Evolutionary conservation across 169 alveolate species (phyloP).

Genomic region (Toxoplasma gondii): DNA sequence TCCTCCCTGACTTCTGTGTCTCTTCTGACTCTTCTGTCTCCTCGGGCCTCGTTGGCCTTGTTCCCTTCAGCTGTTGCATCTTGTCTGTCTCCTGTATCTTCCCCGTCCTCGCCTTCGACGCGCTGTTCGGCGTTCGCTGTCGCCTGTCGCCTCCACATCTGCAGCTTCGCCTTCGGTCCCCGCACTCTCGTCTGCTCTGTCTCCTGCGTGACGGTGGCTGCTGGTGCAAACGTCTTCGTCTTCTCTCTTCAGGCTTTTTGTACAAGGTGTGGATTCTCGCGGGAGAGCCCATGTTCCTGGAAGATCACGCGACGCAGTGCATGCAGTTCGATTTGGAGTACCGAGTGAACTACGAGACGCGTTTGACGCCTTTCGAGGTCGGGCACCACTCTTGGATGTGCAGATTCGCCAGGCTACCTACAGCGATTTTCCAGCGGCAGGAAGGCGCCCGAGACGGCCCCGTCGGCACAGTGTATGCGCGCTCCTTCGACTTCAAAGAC

Average conservation of each 20-base stretch:
- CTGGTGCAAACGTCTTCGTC: no score
- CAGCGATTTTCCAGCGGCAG: slow-evolving; percentile 16
- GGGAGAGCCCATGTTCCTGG: slow-evolving; percentile 62
- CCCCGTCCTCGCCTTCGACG: no score
- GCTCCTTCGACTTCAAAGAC: slow-evolving; percentile 44
- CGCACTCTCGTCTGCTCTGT: no score
- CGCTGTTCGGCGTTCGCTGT: no score
- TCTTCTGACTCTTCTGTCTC: background rate
- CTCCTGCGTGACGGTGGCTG: no score
- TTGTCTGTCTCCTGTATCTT: no score
- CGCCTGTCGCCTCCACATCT: no score
- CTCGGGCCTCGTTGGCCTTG: background rate
- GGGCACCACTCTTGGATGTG: slow-evolving; percentile 68
- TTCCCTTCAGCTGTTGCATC: no score
- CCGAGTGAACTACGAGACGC: slow-evolving; percentile 49
- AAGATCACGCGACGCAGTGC: slow-evolving; percentile 59
- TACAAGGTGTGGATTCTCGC: slow-evolving; percentile 57
- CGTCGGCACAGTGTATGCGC: slow-evolving; percentile 35
- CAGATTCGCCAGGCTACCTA: slow-evolving; percentile 60
- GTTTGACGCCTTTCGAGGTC: slow-evolving; percentile 67
- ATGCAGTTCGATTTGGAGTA: slow-evolving; percentile 60
- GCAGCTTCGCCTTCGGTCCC: no score
- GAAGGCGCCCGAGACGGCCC: slow-evolving; percentile 7
- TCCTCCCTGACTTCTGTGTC: background rate
- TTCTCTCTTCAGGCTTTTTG: slow-evolving; percentile 27